Evolutionary conservation across 75 land plant genomes (phyloP), one percentile per base, ranked within the genome.

Genomic region (Cupressus sempervirens): DNA sequence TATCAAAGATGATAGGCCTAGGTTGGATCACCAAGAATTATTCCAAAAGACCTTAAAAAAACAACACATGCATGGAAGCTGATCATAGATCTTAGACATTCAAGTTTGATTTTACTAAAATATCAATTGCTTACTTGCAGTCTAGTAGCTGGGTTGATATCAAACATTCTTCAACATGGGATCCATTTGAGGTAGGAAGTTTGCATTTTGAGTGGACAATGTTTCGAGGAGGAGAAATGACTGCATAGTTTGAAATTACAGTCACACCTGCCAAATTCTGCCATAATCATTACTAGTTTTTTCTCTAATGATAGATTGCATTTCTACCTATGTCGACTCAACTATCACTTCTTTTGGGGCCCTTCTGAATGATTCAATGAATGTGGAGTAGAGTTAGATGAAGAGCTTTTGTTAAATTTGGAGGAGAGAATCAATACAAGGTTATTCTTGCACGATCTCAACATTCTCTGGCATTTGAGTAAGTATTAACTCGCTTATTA

Each of bases 41-140:
- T 96, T 93, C 84, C 96, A 88, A 72, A 91, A 92, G 70, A 92
- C 98, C 20, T 81, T 96, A 58, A 91, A 88, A 98, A 98, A 89
- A 91, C 99, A 29, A 89, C 91, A 68, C 91, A 98, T 93, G 99
- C 94, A n/a, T 98, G 98, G 98, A 93, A 92, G 76, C 84, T 90
- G 35, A 94, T 98, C 41, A 85, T 75, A 76, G 94, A 94, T 80
- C 93, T 93, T 48, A 91, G 91, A 65, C 91, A 96, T 45, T 88
- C 94, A 79, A 96, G 99, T 94, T 87, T 34, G 52, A 80, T 43
- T 84, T 81, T 36, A 35, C 35, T 30, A 14, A 72, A 72, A 32
- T 36, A 72, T 32, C 32, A 72, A 72, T 13, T 32, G 36, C 3
- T 32, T 72, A 11, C 35, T 15, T 72, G 74, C 15, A 72, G 15